Evolutionary conservation across 768 basidiomycete species (phyloP), one percentile per base, ranked within the genome.

Genomic region (Cubamyces lactineus): DNA sequence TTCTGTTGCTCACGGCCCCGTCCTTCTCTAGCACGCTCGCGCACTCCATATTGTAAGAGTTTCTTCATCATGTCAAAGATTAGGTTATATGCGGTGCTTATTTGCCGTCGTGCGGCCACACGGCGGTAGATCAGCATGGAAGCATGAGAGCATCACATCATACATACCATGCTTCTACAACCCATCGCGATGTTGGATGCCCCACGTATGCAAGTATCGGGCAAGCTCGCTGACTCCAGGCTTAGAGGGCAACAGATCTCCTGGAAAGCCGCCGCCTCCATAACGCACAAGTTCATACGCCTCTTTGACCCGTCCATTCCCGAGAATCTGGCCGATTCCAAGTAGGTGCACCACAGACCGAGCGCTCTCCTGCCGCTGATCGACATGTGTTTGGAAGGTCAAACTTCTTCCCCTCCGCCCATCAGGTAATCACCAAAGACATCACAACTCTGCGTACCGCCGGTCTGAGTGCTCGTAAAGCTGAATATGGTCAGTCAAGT

Each of bases 181-280:
- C 4, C 7, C 28, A 28, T 3, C 7, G 28, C 28, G 28, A 28
- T 28, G 28, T 3, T 28, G 28, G 28, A 28, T 28, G 28, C 28
- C 28, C 28, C 28, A 7, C 28, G 28, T 7, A 3, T 28, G 28
- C 28, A 28, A 28, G 28, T 28, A 28, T 28, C 28, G 28, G 28
- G 7, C 28, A 28, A 7, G 28, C 24, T 48, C 17, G 16, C 50
- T 53, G 19, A 19, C 21, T 13, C 43, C 7, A 55, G 4, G 8
- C 12, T 23, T 59, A 89, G 88, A 41, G 87, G 84, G 5, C 89
- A 91, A 72, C 91, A 94, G 71, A 91, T 94, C 23, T 92, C 91
- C 1, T 93, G 90, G 91, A 74, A 88, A 46, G 95, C 94, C 12
- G 95, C 94, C 0, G 81, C 90, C 21, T 86, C 91, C 19, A 93